Evolutionary conservation across 495 filamentous ascomycete species (phyloP).

Genomic region (Aspergillus affinis): DNA sequence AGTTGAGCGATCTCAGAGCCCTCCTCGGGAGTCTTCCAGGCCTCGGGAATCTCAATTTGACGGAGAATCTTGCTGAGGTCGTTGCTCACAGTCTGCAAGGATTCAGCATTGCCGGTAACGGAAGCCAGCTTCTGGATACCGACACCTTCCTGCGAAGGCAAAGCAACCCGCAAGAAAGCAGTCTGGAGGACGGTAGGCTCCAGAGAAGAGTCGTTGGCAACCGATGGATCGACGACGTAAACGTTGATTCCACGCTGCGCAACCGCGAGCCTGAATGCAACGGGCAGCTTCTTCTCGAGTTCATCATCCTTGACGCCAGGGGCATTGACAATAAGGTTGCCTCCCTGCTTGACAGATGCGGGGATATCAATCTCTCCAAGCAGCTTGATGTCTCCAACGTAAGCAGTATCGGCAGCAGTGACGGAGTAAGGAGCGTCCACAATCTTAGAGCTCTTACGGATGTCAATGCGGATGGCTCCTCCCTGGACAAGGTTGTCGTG

Average conservation of each 20-base stretch:
- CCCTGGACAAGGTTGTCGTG: conserved; percentile 89
- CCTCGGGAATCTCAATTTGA: conserved; percentile 69
- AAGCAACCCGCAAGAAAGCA: conserved; percentile 74
- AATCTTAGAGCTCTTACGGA: conserved; percentile 76
- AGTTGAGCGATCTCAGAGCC: conserved; percentile 53
- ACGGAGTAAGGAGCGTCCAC: conserved; percentile 82
- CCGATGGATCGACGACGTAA: conserved; percentile 67
- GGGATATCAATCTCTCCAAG: conserved; percentile 73
- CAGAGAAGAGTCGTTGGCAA: conserved; percentile 58
- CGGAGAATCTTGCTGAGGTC: conserved; percentile 69
- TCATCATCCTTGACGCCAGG: conserved; percentile 83
- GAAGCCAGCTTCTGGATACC: conserved; percentile 56
- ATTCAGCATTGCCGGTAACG: conserved; percentile 53
- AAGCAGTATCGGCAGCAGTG: conserved; percentile 72
- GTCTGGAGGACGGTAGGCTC: conserved; percentile 67
- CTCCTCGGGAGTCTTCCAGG: conserved; percentile 69
- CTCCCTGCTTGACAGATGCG: conserved; percentile 66
- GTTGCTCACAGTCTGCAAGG: conserved; percentile 59
- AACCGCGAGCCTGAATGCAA: conserved; percentile 62
- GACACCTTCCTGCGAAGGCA: conserved; percentile 53
- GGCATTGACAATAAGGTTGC: conserved; percentile 71
- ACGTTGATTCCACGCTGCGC: conserved; percentile 66
- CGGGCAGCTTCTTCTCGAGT: conserved; percentile 81
- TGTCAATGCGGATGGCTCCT: conserved; percentile 78
- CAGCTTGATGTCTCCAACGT: conserved; percentile 75